These are phyloP conservation scores for Wickerhamomyces silvicola DNA, from an alignment of 805 yeast genomes.

Conservation along the genomic window DNA sequence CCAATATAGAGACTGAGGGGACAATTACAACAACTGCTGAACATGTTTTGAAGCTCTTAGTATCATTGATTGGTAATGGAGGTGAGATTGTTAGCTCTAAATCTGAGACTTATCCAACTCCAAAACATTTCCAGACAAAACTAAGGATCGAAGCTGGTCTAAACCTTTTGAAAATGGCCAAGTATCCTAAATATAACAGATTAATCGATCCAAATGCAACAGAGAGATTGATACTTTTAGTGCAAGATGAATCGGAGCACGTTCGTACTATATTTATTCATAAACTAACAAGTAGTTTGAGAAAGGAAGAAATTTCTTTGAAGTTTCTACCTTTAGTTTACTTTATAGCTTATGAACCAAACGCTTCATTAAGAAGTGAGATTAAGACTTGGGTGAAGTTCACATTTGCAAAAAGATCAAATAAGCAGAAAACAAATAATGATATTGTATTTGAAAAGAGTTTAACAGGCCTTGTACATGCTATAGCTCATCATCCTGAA, in stretches of 20 bases:
- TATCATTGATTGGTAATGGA: slow-evolving; percentile 62
- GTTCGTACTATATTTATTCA: slow-evolving; percentile 50
- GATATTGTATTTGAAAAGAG: slow-evolving; percentile 57
- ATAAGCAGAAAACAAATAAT: slow-evolving; percentile 22
- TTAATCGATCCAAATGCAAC: slow-evolving; percentile 48
- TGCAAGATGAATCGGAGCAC: slow-evolving; percentile 58
- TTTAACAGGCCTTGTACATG: slow-evolving; percentile 60
- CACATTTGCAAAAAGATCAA: slow-evolving; percentile 30
- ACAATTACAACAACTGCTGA: slow-evolving; percentile 40
- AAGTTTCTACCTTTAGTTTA: slow-evolving; percentile 62
- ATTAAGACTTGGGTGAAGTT: slow-evolving; percentile 70
- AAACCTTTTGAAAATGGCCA: slow-evolving; percentile 57
- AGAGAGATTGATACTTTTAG: slow-evolving; percentile 45
- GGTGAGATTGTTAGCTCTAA: slow-evolving; percentile 62
- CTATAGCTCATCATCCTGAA: slow-evolving; percentile 70
- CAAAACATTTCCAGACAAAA: slow-evolving; percentile 50
- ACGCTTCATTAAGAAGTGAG: slow-evolving; percentile 38
- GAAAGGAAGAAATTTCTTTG: slow-evolving; percentile 50
- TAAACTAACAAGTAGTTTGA: slow-evolving; percentile 44
- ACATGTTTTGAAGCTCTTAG: slow-evolving; percentile 61
- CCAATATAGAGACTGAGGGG: slow-evolving; percentile 28
- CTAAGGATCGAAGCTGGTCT: slow-evolving; percentile 66
- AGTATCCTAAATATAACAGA: slow-evolving; percentile 42
- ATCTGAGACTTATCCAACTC: slow-evolving; percentile 49
- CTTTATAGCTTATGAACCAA: slow-evolving; percentile 75